Base-by-base conservation (phyloP, 495 filamentous ascomycete species). In the Penicillium soppii region DNA sequence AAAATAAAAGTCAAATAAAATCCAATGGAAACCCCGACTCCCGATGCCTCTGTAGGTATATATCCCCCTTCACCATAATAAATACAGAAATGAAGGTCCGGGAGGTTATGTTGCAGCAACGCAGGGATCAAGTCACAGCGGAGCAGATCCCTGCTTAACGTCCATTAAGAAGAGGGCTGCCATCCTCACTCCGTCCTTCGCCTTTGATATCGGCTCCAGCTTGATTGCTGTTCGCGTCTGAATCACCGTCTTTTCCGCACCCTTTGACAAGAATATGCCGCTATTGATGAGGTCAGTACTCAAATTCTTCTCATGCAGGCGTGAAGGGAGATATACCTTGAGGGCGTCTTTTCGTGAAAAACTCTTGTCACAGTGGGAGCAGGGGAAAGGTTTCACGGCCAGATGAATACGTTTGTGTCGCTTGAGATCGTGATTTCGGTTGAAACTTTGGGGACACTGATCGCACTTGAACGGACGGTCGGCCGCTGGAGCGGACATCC, bases 401-500 rank as follows among this genome's bases (percentile, higher is more conserved):
- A 97, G 71, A 69, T 98, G 94, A 48, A 98, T 98, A 48, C 91
- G 75, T 67, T 95, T 95, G 59, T 98, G 94, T 37, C 94, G 82
- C 67, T 98, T 98, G 46, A 98, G 73, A 62, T 98, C 95, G 62
- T 98, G 95, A 48, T 98, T 98, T 5, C 94, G 79, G 65, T 96
- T 98, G 78, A 98, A 98, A 45, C 88, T 89, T 61, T 95, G 89
- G 1, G 88, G 84, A 59, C 95, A 98, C 61, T 87, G 76, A 57
- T 97, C 90, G 65, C 94, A 98, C 61, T 94, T 94, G 75, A 94
- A 98, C 0, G 95, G 94, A 7, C 92, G 82, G 52, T 98, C 94
- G 48, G 85, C 85, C 5, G 80, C 75, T 13, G 71, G 76, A 1
- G 69, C 70, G 2, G 78, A 62, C 29, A 57, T 57, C 30, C 69